These are phyloP conservation scores for Sarocladium brachiariae DNA, from an alignment of 2,329 filamentous ascomycete genomes.

Conservation along the genomic window DNA sequence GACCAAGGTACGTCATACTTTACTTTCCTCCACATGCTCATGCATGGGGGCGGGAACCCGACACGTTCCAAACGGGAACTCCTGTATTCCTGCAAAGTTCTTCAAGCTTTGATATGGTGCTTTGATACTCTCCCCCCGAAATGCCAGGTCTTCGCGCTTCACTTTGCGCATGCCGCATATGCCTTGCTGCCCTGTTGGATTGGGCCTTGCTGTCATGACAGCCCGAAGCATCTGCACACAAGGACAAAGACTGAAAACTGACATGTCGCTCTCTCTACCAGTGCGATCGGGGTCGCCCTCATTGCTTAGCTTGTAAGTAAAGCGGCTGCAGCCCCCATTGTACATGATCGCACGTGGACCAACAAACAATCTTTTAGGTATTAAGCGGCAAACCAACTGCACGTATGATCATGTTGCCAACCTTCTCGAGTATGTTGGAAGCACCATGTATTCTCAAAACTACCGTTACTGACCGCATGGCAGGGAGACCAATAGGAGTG, in stretches of 20 bases:
- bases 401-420: slow-evolving; percentile 72
- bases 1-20: slow-evolving; percentile 61
- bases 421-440: slow-evolving; percentile 57
- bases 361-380: slow-evolving; percentile 41
- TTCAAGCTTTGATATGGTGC: too few relatives aligned
- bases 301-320: slow-evolving; percentile 57
- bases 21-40: too few relatives aligned
- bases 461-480: slow-evolving; percentile 11
- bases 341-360: neutral
- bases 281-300: slow-evolving; percentile 69
- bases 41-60: too few relatives aligned
- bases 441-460: neutral
- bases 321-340: too few relatives aligned
- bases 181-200: too few relatives aligned
- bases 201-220: too few relatives aligned
- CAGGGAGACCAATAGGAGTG: slow-evolving; percentile 52
- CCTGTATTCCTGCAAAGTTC: too few relatives aligned
- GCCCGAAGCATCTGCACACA: neutral
- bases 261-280: slow-evolving; percentile 25
- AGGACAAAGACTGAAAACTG: neutral
- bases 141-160: neutral
- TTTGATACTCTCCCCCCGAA: too few relatives aligned
- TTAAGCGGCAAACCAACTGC: slow-evolving; percentile 71
- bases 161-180: neutral
- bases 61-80: too few relatives aligned